phyloP scores from a whole-genome alignment of 306 rosid genomes.

The Fragaria vesca region DNA sequence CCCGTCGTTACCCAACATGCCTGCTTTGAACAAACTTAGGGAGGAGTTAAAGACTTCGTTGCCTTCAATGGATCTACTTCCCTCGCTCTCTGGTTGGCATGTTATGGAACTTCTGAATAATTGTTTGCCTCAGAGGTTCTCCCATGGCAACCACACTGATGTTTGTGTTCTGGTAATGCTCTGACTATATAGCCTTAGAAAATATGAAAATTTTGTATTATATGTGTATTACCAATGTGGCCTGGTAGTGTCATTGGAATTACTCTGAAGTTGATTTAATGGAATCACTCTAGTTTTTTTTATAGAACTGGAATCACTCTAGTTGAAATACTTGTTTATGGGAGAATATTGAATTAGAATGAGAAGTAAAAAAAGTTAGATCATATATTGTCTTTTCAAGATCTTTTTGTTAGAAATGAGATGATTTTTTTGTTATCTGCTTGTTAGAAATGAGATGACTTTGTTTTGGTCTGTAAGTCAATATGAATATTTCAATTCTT shows the following conservation, averaged over 20 bases:
- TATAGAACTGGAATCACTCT: too few relatives aligned
- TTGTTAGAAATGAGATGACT: background rate
- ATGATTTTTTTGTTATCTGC: slow-evolving; percentile 2
- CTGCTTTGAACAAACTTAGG: slow-evolving; percentile 60
- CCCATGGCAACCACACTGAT: slow-evolving; percentile 70
- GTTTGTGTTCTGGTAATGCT: slow-evolving; percentile 73
- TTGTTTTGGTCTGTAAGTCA: slow-evolving; percentile 4
- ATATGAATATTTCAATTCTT: background rate
- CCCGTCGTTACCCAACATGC: slow-evolving; percentile 67
- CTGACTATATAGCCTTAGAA: slow-evolving; percentile 1
- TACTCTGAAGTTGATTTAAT: background rate
- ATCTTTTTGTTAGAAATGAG: background rate
- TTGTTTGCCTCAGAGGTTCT: slow-evolving; percentile 82
- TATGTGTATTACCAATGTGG: background rate
- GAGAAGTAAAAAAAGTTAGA: background rate
- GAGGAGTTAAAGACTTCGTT: slow-evolving; percentile 53
- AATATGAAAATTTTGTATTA: background rate
- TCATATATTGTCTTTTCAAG: background rate
- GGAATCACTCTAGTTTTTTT: background rate
- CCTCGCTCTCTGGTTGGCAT: slow-evolving; percentile 75
- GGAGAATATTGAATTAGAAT: background rate
- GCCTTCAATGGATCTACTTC: slow-evolving; percentile 51
- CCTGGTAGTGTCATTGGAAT: background rate
- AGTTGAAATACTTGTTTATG: background rate
- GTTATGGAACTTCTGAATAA: slow-evolving; percentile 73